phyloP scores from a whole-genome alignment of 768 basidiomycete genomes.

The Naematelia aurantialba region DNA sequence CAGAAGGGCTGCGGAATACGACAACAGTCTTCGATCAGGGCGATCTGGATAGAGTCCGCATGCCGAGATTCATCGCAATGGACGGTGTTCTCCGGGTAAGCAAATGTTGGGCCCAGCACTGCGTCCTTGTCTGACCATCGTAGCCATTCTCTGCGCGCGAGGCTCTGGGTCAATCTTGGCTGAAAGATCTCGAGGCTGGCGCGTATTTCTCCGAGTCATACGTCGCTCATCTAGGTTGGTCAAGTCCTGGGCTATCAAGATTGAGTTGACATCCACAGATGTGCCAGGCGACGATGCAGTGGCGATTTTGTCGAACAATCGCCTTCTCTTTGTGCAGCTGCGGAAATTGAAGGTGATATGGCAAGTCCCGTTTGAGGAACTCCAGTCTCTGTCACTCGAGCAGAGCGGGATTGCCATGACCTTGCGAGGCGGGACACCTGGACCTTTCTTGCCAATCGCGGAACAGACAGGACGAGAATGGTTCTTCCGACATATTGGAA shows the following conservation, averaged over 20 bases:
- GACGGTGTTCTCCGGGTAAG: slow-evolving; percentile 84
- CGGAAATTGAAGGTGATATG: slow-evolving; percentile 79
- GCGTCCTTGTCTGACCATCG: slow-evolving; percentile 7
- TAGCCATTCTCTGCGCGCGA: slow-evolving; percentile 87
- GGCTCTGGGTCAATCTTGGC: slow-evolving; percentile 92
- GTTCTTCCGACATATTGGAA: slow-evolving; percentile 53
- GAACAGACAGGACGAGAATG: slow-evolving; percentile 49
- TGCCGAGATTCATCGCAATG: slow-evolving; percentile 79
- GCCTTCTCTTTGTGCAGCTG: slow-evolving; percentile 79
- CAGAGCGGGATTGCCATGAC: slow-evolving; percentile 80
- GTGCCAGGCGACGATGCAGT: slow-evolving; percentile 69
- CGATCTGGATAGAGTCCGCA: slow-evolving; percentile 76
- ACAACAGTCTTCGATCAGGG: slow-evolving; percentile 96
- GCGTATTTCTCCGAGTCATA: slow-evolving; percentile 77
- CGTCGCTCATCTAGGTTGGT: slow-evolving; percentile 84
- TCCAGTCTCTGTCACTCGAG: slow-evolving; percentile 83
- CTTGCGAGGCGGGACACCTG: slow-evolving; percentile 59
- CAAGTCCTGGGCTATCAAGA: neutral
- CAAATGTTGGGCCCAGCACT: neutral
- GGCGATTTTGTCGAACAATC: slow-evolving; percentile 64
- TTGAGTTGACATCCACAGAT: slow-evolving; percentile 53
- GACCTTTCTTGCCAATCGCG: slow-evolving; percentile 53
- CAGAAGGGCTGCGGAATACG: slow-evolving; percentile 96
- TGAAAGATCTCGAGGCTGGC: slow-evolving; percentile 78
- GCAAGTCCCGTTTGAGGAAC: slow-evolving; percentile 82